Base-by-base conservation (phyloP, 1,284 basidiomycete genomes). In the Cerioporus squamosus region DNA sequence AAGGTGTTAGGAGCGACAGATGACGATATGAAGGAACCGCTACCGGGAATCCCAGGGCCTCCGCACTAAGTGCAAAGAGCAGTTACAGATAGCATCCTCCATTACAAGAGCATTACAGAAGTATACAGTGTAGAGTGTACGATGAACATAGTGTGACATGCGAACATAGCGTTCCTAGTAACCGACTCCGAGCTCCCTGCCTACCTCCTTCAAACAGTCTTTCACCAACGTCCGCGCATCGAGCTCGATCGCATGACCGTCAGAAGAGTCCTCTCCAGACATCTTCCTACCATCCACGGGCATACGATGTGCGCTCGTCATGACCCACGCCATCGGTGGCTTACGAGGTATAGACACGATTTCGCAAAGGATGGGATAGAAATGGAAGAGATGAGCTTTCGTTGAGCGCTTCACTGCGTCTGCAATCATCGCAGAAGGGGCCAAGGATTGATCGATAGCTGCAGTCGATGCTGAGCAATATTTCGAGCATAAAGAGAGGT, bases 371-470 rank as follows among this genome's bases (percentile, higher is more conserved):
- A 90, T 75, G 0, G 85, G 78, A 68, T 95, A 95, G 62, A 96
- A 87, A 66, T 90, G 86, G 80, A 96, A 95, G 10, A 97, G 76
- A 69, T 95, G 94, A 0, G 90, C 92, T 22, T 86, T 80, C 0
- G 84, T 72, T 1, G 93, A 95, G 0, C 88, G 84, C 62, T 85
- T 85, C 14, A 89, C 82, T 0, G 87, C 82, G 59, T 91, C 86
- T 1, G 85, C 77, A 33, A 94, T 80, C 8, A 91, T 75, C 18
- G 75, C 73, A 23, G 80, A 77, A 1, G 82, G 82, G 17, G 77
- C 67, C 14, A 79, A 68, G 0, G 74, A 74, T n/a, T 75, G 56
- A 68, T 85, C 81, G 55, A 83, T 70, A 46, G 69, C 81, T 81
- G 60, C n/a, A n/a, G 39, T 17, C 39, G 5, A 42, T n/a, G 17